Conservation (phyloP, 83 land plant species). For the Isoetes engelmannii region DNA sequence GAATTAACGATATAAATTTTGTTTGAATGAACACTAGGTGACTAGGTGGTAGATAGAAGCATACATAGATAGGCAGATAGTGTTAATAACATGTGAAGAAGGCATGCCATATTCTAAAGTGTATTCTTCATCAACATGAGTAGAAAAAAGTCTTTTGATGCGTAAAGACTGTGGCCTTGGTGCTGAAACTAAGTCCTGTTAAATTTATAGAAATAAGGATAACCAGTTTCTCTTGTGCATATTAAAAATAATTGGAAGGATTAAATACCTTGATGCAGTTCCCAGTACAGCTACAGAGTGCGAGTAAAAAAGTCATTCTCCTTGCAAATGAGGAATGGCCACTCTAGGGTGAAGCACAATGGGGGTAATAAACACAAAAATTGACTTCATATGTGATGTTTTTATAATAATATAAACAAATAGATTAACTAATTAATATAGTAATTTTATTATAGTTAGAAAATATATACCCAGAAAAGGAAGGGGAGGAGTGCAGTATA, state of each 20-base stretch:
- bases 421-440: too few relatives aligned
- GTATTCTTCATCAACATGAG: conserved; percentile 64
- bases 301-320: conserved; percentile 89
- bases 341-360: conserved; percentile 38
- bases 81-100: conserved; percentile 93
- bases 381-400: neutral
- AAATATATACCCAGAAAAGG: conserved; percentile 75
- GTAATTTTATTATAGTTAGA: too few relatives aligned
- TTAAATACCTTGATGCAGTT: conserved; percentile 65
- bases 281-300: conserved; percentile 80
- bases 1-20: neutral
- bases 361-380: neutral
- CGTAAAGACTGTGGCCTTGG: conserved; percentile 91
- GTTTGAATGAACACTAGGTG: neutral
- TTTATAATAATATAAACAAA: neutral
- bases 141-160: conserved; percentile 63
- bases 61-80: conserved; percentile 86
- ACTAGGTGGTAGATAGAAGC: neutral
- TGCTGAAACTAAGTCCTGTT: conserved; percentile 83
- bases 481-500: conserved; percentile 87
- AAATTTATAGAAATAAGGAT: neutral
- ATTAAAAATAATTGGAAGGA: neutral
- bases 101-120: conserved; percentile 93
- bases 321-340: conserved; percentile 84
- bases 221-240: too few relatives aligned